These are phyloP conservation scores for Sutorius eximius DNA, from an alignment of 1,284 basidiomycete genomes.

Conservation along the genomic window DNA sequence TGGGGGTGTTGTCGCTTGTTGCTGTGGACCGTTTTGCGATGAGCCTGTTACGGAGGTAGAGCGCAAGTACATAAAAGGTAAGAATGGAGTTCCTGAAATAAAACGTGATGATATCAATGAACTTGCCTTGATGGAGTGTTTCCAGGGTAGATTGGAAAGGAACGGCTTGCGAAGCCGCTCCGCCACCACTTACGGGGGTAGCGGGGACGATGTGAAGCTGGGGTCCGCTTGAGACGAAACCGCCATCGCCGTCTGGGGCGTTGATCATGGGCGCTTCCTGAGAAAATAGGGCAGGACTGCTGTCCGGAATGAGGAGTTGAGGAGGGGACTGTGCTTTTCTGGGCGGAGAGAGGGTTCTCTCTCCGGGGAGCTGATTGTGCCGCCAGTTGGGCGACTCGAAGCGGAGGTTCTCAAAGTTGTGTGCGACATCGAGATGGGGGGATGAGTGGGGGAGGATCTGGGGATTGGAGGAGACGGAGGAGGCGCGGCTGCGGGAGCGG, in stretches of 20 bases:
- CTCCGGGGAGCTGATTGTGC: slow-evolving; percentile 47
- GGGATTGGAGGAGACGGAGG: slow-evolving; percentile 59
- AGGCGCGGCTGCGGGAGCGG: slow-evolving; percentile 55
- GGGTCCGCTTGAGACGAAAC: slow-evolving; percentile 49
- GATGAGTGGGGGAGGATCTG: slow-evolving; percentile 43
- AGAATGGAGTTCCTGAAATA: slow-evolving; percentile 37
- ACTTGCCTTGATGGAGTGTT: slow-evolving; percentile 53
- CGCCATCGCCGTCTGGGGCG: slow-evolving; percentile 62
- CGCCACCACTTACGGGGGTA: slow-evolving; percentile 71
- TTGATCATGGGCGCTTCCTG: slow-evolving; percentile 57
- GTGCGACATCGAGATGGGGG: slow-evolving; percentile 54
- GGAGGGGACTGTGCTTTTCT: slow-evolving; percentile 68
- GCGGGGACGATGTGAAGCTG: slow-evolving; percentile 76
- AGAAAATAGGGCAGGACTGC: slow-evolving; percentile 30
- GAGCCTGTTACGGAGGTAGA: slow-evolving; percentile 32
- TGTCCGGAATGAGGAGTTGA: slow-evolving; percentile 63
- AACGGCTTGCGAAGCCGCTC: slow-evolving; percentile 43
- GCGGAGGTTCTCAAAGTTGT: slow-evolving; percentile 57
- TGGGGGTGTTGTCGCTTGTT: slow-evolving; percentile 35
- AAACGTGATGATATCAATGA: slow-evolving; percentile 24
- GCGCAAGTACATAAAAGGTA: slow-evolving; percentile 26
- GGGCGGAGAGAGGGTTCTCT: slow-evolving; percentile 43
- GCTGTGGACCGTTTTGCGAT: slow-evolving; percentile 33
- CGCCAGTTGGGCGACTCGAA: slow-evolving; percentile 65
- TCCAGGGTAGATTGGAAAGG: slow-evolving; percentile 51